Evolutionary conservation across 345 rosid species (phyloP).

Genomic region (Combretum micranthum): DNA sequence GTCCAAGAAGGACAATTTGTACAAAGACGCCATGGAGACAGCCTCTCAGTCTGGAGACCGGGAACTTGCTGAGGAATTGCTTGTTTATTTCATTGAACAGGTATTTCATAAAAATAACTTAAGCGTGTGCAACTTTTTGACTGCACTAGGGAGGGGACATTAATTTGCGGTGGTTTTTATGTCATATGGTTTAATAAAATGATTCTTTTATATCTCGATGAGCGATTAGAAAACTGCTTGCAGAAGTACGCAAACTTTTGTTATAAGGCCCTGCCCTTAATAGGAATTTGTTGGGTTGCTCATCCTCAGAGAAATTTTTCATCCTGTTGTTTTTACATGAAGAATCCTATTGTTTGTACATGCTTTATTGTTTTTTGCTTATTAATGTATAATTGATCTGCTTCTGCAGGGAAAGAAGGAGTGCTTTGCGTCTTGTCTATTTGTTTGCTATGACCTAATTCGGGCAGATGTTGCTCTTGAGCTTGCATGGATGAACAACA

Average conservation of each 20-base stretch:
- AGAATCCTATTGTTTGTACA: conserved; percentile 1
- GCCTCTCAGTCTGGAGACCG: conserved; percentile 97
- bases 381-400: not conserved
- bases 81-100: conserved; percentile 92
- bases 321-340: no score
- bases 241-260: no score
- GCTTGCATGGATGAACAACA: conserved; percentile 42
- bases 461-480: conserved; percentile 41
- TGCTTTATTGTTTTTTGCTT: not conserved
- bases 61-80: conserved; percentile 93
- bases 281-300: no score
- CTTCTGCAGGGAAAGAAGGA: conserved; percentile 39
- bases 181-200: no score
- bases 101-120: conserved; percentile 18
- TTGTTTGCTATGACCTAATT: conserved; percentile 42
- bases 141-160: no score
- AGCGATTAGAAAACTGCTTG: no score
- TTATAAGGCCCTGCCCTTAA: no score
- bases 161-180: no score
- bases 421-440: conserved; percentile 45
- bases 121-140: not conserved
- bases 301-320: no score
- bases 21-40: conserved; percentile 98
- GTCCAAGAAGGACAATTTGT: conserved; percentile 87
- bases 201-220: no score